phyloP scores from a whole-genome alignment of 2,329 filamentous ascomycete species.

The Corynespora cassiicola region DNA sequence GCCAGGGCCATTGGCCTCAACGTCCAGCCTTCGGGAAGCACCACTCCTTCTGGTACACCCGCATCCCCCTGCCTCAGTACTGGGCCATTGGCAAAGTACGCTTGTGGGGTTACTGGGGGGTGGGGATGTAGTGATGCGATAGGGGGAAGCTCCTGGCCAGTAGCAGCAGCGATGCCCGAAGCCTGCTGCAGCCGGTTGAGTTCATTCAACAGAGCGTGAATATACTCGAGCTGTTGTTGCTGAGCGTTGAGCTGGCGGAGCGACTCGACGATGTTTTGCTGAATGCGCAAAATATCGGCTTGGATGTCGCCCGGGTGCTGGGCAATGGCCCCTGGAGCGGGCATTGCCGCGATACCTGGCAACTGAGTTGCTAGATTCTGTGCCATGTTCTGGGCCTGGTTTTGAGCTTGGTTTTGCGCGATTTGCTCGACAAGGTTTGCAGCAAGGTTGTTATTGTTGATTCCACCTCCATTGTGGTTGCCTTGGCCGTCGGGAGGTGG shows the following conservation, averaged over 20 bases:
- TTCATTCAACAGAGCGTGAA: conserved; percentile 38
- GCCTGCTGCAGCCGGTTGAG: conserved; percentile 40
- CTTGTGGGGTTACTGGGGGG: conserved; percentile 33
- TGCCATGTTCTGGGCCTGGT: conserved; percentile 13
- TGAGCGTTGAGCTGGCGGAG: conserved; percentile 40
- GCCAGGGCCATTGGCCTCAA: conserved; percentile 38
- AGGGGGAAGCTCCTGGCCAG: conserved; percentile 31
- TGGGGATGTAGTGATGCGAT: conserved; percentile 32
- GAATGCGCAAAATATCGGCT: conserved; percentile 42
- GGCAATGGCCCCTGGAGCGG: conserved; percentile 25
- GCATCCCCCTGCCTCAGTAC: conserved; percentile 41
- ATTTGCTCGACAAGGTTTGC: conserved; percentile 31
- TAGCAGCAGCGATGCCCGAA: conserved; percentile 29
- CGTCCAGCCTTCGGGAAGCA: conserved; percentile 47
- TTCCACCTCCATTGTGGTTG: conserved; percentile 20
- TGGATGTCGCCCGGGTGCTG: conserved; percentile 42
- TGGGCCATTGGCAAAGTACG: conserved; percentile 39
- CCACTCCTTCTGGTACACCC: conserved; percentile 41
- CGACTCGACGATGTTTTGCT: conserved; percentile 46
- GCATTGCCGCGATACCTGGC: conserved; percentile 10
- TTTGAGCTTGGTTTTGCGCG: conserved; percentile 21
- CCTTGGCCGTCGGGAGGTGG: conserved; percentile 33
- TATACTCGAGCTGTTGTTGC: conserved; percentile 41
- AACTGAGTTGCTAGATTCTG: conserved; percentile 11
- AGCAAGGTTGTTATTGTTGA: conserved; percentile 24